phyloP scores from a whole-genome alignment of 1,139 yeast species.

The Tardiomyces blankii region DNA sequence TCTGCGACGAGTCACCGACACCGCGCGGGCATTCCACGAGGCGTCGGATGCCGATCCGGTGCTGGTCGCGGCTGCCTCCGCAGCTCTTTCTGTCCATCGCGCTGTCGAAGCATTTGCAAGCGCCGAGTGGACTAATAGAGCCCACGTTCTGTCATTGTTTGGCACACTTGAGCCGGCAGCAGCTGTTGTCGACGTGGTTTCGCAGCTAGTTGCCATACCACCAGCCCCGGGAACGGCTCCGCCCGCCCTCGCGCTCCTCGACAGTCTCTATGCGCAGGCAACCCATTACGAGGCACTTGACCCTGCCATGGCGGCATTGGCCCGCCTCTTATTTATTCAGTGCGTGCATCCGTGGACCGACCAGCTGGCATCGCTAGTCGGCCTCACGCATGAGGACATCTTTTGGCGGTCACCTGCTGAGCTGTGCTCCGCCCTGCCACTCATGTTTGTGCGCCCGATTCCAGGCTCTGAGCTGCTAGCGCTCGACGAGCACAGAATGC shows the following conservation, averaged over 20 bases:
- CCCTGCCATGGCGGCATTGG: background rate
- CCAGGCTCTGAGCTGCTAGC: conserved; percentile 11
- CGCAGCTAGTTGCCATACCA: background rate
- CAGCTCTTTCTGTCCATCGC: background rate
- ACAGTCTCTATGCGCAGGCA: background rate
- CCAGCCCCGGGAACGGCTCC: too few relatives aligned
- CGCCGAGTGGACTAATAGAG: too few relatives aligned
- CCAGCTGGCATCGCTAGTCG: conserved; percentile 8
- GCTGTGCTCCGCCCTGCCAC: background rate
- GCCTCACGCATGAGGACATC: conserved; percentile 1
- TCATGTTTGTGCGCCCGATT: conserved; percentile 4
- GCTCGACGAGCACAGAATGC: conserved; percentile 8
- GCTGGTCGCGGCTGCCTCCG: too few relatives aligned
- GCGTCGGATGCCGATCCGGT: too few relatives aligned
- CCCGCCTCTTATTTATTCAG: background rate
- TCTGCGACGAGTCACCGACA: background rate
- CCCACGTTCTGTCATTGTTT: too few relatives aligned
- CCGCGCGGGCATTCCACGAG: too few relatives aligned
- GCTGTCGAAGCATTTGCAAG: background rate
- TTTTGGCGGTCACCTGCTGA: background rate
- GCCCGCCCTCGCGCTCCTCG: background rate
- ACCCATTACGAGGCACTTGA: background rate
- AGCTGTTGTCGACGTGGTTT: background rate
- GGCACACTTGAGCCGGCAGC: background rate
- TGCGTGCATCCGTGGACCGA: conserved; percentile 8